A percentile compares a stretch with the other conserved stretches of the same genome.
Conservation (phyloP, 129 eudicot species). For the Gnaphalium uliginosum region DNA sequence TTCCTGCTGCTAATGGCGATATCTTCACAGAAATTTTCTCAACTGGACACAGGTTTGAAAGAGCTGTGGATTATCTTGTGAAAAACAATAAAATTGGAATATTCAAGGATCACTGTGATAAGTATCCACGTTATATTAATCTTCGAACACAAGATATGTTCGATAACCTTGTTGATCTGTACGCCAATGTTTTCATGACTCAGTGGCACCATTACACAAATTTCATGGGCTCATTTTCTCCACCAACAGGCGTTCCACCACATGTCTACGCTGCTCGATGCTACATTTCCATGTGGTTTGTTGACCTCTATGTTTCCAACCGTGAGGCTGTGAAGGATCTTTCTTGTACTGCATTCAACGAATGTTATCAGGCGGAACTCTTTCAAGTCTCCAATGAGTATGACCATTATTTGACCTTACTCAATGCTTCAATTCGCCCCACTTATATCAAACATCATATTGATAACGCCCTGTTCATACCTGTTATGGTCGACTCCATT, state of each 20-base stretch:
- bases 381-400: neutral
- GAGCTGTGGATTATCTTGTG: too few relatives aligned
- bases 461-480: constrained; percentile 5
- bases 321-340: neutral
- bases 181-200: too few relatives aligned
- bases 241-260: neutral
- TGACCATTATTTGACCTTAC: constrained; percentile 9
- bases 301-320: constrained; percentile 21
- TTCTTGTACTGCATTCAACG: neutral
- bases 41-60: too few relatives aligned
- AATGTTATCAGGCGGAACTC: neutral
- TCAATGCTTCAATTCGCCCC: constrained; percentile 15
- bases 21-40: too few relatives aligned
- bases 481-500: neutral
- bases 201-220: too few relatives aligned
- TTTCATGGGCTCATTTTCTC: neutral
- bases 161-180: too few relatives aligned
- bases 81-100: too few relatives aligned
- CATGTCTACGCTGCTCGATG: constrained; percentile 7
- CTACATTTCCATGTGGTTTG: constrained; percentile 20
- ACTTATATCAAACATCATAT: neutral
- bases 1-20: too few relatives aligned
- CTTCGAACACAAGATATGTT: too few relatives aligned
- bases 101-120: too few relatives aligned
- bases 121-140: too few relatives aligned